Evolutionary conservation across 176 grass and related monocot genomes (phyloP), one percentile per base, ranked within the genome.

Genomic region (Secale cereale): DNA sequence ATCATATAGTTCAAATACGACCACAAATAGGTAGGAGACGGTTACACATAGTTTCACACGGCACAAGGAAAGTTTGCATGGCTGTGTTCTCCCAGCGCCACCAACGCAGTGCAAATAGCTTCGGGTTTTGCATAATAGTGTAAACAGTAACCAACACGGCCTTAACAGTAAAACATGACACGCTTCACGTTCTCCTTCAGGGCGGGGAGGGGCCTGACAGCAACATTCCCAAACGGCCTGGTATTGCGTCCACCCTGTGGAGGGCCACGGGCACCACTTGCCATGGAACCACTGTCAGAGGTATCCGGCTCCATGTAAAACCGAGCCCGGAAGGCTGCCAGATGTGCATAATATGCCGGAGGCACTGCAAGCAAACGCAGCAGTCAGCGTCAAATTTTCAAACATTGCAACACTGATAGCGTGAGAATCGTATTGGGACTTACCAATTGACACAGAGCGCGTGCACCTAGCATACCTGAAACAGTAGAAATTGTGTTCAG

Each of bases 151-250:
- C 16, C 65, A 71, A 22, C 17, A 14, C n/a, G 16, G n/a, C 80
- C 77, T 97, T 67, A 94, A 88, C 94, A 97, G 83, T 97, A 97
- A 76, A 97, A 97, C 94, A 97, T 97, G 78, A 97, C 94, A 39
- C 91, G 86, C 70, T 97, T 93, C 56, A 97, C 94, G 35, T 97
- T 97, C 54, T 97, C 94, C 84, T 97, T 97, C 14, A 97, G 89
- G 20, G 94, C 94, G n/a, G 94, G 91, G 31, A 97, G 89, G 66
- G 94, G 94, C 74, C 94, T 88, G n/a, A 97, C 94, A 22, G 94
- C 89, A 85, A 91, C 94, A 81, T 54, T 97, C 26, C 94, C 94
- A 16, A 78, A 48, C 6, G 79, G 30, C 79, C 91, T 91, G 43
- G 84, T 81, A 43, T 84, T 79, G 87, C 91, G 91, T 40, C 73